Evolutionary conservation across 1,284 basidiomycete species (phyloP).

Genomic region (Tilletia caries): DNA sequence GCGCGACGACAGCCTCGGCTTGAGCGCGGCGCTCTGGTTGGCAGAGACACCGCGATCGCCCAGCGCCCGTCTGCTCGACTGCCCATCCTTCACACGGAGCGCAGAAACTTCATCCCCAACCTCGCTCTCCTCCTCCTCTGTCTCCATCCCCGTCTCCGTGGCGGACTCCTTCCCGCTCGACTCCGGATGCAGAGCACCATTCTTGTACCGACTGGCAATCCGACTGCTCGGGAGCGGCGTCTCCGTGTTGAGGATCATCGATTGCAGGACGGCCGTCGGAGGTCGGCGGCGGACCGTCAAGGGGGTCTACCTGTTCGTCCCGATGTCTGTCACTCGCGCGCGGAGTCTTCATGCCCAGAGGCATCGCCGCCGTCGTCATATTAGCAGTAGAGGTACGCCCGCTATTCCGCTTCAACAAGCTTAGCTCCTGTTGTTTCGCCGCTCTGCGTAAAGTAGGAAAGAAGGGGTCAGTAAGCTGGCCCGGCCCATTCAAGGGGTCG

Average conservation of each 20-base stretch:
- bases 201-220: neutral
- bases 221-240: slow-evolving; percentile 9
- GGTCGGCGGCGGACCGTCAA: slow-evolving; percentile 1
- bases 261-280: neutral
- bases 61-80: neutral
- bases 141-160: neutral
- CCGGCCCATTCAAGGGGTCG: neutral
- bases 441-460: neutral
- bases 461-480: too few relatives aligned
- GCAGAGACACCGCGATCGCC: neutral
- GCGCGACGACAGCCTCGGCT: neutral
- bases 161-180: neutral
- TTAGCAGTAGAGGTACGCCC: neutral
- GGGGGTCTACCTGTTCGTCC: neutral
- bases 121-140: neutral
- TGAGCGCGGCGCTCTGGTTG: too few relatives aligned
- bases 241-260: slow-evolving; percentile 5
- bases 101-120: neutral
- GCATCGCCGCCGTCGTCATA: neutral
- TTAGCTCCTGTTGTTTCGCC: slow-evolving; percentile 12
- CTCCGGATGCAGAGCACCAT: neutral
- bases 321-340: neutral
- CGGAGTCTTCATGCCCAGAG: neutral
- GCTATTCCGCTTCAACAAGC: slow-evolving; percentile 10
- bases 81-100: neutral